Evolutionary conservation across 2,329 filamentous ascomycete species (phyloP).

Genomic region (Penicillium hesseltinei): DNA sequence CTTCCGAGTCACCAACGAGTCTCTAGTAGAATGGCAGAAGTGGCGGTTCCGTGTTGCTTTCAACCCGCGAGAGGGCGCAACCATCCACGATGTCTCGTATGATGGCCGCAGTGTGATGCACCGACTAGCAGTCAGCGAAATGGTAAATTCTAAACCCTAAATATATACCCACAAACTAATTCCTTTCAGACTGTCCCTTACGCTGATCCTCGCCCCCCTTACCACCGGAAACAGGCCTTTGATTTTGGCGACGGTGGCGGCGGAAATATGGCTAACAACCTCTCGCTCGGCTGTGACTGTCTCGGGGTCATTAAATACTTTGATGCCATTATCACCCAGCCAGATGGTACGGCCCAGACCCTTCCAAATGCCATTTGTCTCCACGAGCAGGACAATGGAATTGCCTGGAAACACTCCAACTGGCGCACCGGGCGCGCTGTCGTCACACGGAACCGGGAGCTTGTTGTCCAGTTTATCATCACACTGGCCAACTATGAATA

Average conservation of each 20-base stretch:
- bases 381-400: constrained; percentile 65
- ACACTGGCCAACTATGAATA: constrained; percentile 55
- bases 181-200: constrained; percentile 55
- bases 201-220: constrained; percentile 63
- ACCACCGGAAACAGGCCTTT: constrained; percentile 69
- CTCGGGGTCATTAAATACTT: constrained; percentile 68
- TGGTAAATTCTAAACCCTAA: constrained; percentile 44
- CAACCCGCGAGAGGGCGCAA: constrained; percentile 63
- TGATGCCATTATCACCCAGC: constrained; percentile 54
- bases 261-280: constrained; percentile 66
- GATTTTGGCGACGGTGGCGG: constrained; percentile 69
- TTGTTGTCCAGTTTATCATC: constrained; percentile 65
- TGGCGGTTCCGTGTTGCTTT: constrained; percentile 65
- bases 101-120: constrained; percentile 65
- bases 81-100: constrained; percentile 68
- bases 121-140: constrained; percentile 65
- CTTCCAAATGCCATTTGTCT: constrained; percentile 65
- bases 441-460: constrained; percentile 58
- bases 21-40: constrained; percentile 59
- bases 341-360: constrained; percentile 53
- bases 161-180: constrained; percentile 1
- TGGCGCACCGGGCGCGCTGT: constrained; percentile 63
- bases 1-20: constrained; percentile 50
- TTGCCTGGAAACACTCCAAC: constrained; percentile 68
- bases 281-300: constrained; percentile 51